Evolutionary conservation across 192 early-diverging fungal genomes (phyloP).

Genomic region (Podila epicladia): DNA sequence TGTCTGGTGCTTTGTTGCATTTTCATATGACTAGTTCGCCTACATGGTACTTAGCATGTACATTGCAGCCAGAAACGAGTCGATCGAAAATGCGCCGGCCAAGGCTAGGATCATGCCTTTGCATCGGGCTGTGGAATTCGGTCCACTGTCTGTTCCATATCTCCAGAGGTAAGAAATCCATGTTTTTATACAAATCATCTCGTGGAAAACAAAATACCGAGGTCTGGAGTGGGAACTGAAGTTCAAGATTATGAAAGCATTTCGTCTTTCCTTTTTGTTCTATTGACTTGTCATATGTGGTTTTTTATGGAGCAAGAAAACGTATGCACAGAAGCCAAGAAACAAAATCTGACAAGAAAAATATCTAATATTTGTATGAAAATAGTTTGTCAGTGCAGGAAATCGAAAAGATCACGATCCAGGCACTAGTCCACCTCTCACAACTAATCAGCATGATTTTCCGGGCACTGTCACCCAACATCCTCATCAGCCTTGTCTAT

Average conservation of each 20-base stretch:
- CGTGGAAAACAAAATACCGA: not conserved
- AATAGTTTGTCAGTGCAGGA: constrained; percentile 34
- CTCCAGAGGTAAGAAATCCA: constrained; percentile 26
- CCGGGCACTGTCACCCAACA: constrained; percentile 35
- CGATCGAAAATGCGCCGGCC: constrained; percentile 35
- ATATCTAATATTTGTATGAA: not conserved
- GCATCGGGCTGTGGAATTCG: constrained; percentile 44
- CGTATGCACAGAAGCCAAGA: too few species aligned
- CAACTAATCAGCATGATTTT: constrained; percentile 30
- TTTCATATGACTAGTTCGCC: constrained; percentile 25
- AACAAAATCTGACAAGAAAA: too few species aligned
- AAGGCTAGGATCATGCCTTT: constrained; percentile 42
- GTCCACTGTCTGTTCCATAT: constrained; percentile 38
- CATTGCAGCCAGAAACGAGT: constrained; percentile 49
- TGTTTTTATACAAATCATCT: not conserved
- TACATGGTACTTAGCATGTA: constrained; percentile 53
- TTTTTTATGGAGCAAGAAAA: too few species aligned
- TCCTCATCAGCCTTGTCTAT: constrained; percentile 44
- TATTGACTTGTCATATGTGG: not conserved
- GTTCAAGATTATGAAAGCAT: not conserved
- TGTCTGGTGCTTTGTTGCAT: too few species aligned
- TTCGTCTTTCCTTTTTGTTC: not conserved
- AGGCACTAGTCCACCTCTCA: constrained; percentile 35
- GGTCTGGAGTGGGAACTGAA: not conserved
- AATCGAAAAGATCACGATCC: constrained; percentile 28